Base-by-base conservation (phyloP, 257 asterid genomes). In the Solanum neorickii region DNA sequence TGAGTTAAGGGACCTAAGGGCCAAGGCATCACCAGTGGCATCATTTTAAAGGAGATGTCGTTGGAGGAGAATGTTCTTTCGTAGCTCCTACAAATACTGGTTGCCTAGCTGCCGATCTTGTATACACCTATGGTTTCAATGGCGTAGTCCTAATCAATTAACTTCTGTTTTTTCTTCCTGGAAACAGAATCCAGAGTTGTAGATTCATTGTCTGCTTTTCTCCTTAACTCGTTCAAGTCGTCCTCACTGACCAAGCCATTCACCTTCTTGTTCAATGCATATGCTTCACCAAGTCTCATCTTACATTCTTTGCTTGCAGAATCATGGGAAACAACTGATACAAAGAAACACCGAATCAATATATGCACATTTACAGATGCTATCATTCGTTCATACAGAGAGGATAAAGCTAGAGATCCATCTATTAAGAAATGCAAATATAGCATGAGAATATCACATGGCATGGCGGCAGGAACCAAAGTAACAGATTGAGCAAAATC, bases 281-380 rank as follows among this genome's bases (percentile, higher is more conserved):
- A 95, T n/a, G 99, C 98, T 91, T 96, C 98, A 41, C 88, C 90
- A 33, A 97, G 83, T 59, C 90, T 90, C 90, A 91, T 93, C 87
- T 88, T 90, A 89, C 99, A 95, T 82, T 97, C 98, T 92, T 95
- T 97, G 88, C 98, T 96, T 75, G 99, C 99, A 82, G 88, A 62
- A 68, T 91, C 93, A 85, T 97, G 99, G 82, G 90, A 93, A 83
- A 95, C 94, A 91, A 97, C 99, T 95, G 92, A 14, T 41, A 72
- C 2, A 46, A 87, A 20, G 72, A 59, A 52, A 42, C 13, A 39
- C 76, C 5, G 35, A 35, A 89, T 80, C 68, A 80, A 80, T 47
- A 80, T 0, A 16, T 27, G 66, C 39, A 75, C 47, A 42, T 27
- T 25, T 42, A 42, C 83, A 75, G n/a, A 75, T 23, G 52, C 0